A percentile compares a stretch with the other conserved stretches of the same genome.
Conservation (phyloP, 352 stramenopile species). For the Phytophthora colocasiae region DNA sequence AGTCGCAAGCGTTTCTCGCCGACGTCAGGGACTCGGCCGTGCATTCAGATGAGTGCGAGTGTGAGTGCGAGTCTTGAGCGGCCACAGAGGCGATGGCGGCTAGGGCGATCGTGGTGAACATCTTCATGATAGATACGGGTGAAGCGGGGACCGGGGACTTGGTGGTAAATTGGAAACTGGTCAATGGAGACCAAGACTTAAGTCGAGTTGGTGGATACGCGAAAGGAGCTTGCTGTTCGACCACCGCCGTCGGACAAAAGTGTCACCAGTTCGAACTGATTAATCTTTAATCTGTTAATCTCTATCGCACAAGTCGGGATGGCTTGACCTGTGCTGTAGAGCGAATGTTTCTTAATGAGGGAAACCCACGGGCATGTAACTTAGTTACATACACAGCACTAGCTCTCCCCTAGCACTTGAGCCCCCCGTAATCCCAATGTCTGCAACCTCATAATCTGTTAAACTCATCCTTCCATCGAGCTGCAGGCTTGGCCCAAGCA, state of each 20-base stretch:
- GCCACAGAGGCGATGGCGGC: slow-evolving; percentile 7
- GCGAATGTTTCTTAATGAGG: too few species aligned
- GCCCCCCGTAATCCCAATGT: too few species aligned
- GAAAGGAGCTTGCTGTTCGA: slow-evolving; percentile 12
- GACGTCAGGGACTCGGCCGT: slow-evolving; percentile 30
- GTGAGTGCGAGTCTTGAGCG: slow-evolving; percentile 23
- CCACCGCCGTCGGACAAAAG: slow-evolving; percentile 23
- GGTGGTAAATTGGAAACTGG: slow-evolving; percentile 35
- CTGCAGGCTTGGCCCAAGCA: too few species aligned
- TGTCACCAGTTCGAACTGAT: slow-evolving; percentile 11
- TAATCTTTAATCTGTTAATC: slow-evolving; percentile 9
- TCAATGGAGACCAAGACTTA: slow-evolving; percentile 5
- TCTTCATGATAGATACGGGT: slow-evolving; percentile 31
- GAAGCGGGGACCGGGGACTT: not conserved
- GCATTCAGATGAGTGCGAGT: slow-evolving; percentile 31
- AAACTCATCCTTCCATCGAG: too few species aligned
- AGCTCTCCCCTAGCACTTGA: too few species aligned
- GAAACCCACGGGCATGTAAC: too few species aligned
- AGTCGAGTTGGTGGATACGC: slow-evolving; percentile 3
- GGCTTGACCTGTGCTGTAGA: too few species aligned
- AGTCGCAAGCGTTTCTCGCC: slow-evolving; percentile 44
- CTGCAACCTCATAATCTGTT: too few species aligned
- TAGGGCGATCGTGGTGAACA: slow-evolving; percentile 14
- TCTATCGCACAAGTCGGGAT: not conserved
- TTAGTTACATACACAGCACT: too few species aligned